Percentiles rank a stretch among this genome's conserved stretches.
These are phyloP conservation scores for Aspergillus brasiliensis DNA, from an alignment of 2,329 filamentous ascomycete species.

Conservation along the genomic window DNA sequence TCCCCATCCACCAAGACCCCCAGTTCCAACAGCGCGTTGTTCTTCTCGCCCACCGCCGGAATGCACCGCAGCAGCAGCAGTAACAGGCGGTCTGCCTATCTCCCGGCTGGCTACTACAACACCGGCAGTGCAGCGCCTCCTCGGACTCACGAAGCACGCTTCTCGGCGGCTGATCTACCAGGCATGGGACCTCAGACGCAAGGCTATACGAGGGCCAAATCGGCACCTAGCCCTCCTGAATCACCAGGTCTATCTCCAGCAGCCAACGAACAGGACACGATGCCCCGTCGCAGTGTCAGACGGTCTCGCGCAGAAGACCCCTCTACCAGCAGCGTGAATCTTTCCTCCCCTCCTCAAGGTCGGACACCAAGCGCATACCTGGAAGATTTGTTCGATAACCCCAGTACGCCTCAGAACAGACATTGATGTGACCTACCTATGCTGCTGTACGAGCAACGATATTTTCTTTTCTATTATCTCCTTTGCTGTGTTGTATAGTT, in stretches of 20 bases:
- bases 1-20: constrained; percentile 32
- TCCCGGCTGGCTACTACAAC: constrained; percentile 90
- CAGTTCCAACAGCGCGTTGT: constrained; percentile 72
- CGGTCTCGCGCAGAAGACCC: constrained; percentile 35
- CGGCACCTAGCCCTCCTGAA: constrained; percentile 62
- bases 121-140: constrained; percentile 60
- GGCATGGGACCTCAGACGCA: constrained; percentile 63
- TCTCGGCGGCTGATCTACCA: constrained; percentile 61
- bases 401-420: constrained; percentile 39
- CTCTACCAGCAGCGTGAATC: constrained; percentile 63
- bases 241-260: constrained; percentile 60
- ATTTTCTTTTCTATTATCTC: neutral
- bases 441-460: neutral
- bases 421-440: neutral
- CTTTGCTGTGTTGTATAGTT: neutral
- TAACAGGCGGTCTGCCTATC: constrained; percentile 72
- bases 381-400: constrained; percentile 84
- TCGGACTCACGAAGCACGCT: constrained; percentile 34
- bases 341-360: constrained; percentile 66
- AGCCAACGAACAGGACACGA: constrained; percentile 37
- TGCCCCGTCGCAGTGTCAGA: constrained; percentile 26
- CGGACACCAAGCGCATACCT: constrained; percentile 86
- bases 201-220: constrained; percentile 53
- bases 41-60: constrained; percentile 88
- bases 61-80: constrained; percentile 57